Evolutionary conservation across 208 protist species (phyloP), one percentile per base, ranked within the genome.

Genomic region (Histomonas meleagridis): DNA sequence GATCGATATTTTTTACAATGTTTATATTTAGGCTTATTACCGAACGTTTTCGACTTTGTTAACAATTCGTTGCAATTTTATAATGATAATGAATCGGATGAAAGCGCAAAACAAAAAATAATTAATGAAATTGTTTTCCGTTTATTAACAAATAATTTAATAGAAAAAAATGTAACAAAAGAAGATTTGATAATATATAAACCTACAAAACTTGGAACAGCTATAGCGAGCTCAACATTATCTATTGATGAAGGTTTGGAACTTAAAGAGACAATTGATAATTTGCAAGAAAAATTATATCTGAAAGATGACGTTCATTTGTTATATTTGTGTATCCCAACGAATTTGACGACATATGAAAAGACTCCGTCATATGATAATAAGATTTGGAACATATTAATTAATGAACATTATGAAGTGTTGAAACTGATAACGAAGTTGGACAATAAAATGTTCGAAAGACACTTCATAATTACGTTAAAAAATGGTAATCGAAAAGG

Each of bases 241-340:
- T 51, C 40, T 43, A 86, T 86, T 49, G 76, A 86, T 21, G 76
- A 86, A 86, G 76, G 76, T 12, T 23, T 86, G 3, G 76, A 86
- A 55, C 38, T 86, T 14, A 43, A 86, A 28, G 16, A 9, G 18
- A 38, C 46, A 14, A 86, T 86, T 35, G 38, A 86, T 1, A 51
- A 28, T 5, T 12, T 86, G 0, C 40, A 86, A 16, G 55, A 23
- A 9, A 48, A 48, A 12, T 86, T 86, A 38, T 51, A 46, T 35
- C 26, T 86, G 0, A 14, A 55, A 55, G 76, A 86, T 55, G 76
- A 86, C 1, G 76, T 86, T 86, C 76, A 86, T 46, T n/a, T 86
- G 21, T 35, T 86, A 32, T 86, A 86, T 55, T 46, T 86, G 0
- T 86, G 76, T 28, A 43, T 86, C 55, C 76, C 76, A 38, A 40